phyloP scores from a whole-genome alignment of 306 rosid species.

The Betula pendula region DNA sequence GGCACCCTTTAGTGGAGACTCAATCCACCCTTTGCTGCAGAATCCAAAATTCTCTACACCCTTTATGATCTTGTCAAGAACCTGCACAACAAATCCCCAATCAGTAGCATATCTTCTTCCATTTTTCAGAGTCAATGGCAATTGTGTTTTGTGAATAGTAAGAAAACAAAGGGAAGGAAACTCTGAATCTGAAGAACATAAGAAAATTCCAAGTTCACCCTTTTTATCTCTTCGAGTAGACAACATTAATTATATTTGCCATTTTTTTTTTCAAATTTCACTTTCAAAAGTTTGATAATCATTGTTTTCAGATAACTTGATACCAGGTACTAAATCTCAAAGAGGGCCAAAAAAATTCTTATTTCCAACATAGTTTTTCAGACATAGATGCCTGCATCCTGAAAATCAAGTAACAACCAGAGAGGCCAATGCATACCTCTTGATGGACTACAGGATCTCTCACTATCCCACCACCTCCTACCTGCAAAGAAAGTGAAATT shows the following conservation, averaged over 20 bases:
- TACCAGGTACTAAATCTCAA: background rate
- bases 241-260: background rate
- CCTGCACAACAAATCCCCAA: constrained; percentile 40
- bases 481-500: constrained; percentile 36
- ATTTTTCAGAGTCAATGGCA: background rate
- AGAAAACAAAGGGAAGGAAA: background rate
- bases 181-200: background rate
- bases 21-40: constrained; percentile 75
- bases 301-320: too few relatives aligned
- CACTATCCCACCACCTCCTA: constrained; percentile 56
- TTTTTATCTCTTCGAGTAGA: background rate
- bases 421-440: constrained; percentile 35
- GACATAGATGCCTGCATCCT: background rate
- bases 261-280: too few relatives aligned
- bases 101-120: background rate
- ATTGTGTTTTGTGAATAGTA: background rate
- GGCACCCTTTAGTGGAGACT: constrained; percentile 91
- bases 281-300: too few relatives aligned
- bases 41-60: constrained; percentile 84
- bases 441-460: constrained; percentile 54
- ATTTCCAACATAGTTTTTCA: background rate
- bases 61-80: constrained; percentile 74
- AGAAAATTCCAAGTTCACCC: background rate
- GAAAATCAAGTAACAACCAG: background rate
- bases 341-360: background rate